Percentiles rank a stretch among this genome's conserved stretches.
These are phyloP conservation scores for Neonectria punicea DNA, from an alignment of 2,329 filamentous ascomycete genomes.

Conservation along the genomic window DNA sequence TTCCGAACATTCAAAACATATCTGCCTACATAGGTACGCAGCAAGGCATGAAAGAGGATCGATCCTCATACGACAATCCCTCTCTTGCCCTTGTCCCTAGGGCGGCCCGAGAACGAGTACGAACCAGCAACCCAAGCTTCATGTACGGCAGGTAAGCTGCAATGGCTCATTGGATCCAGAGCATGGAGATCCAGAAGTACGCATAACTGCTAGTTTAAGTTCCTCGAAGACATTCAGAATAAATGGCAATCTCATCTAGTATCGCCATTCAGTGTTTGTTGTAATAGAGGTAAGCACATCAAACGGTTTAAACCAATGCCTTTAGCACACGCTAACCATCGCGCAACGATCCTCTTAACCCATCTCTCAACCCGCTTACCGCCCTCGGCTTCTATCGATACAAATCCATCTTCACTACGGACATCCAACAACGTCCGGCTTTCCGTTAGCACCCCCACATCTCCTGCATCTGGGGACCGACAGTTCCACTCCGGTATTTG, in stretches of 20 bases:
- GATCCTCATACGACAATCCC: no score
- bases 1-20: neutral
- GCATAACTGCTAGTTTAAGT: neutral
- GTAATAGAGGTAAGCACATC: neutral
- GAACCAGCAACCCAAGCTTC: neutral
- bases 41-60: neutral
- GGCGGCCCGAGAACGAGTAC: constrained; percentile 9
- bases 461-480: neutral
- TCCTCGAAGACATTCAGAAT: no score
- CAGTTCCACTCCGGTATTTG: neutral
- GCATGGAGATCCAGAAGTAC: constrained; percentile 10
- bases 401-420: neutral
- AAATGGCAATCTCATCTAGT: no score
- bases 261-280: no score
- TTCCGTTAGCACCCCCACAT: neutral
- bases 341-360: neutral
- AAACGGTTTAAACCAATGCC: neutral
- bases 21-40: constrained; percentile 1
- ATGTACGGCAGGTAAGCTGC: neutral
- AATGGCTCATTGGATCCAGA: constrained; percentile 1
- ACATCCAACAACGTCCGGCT: neutral
- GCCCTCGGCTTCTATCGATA: neutral
- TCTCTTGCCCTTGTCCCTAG: no score
- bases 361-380: neutral
- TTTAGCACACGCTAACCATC: neutral